Percentiles rank a stretch among this genome's conserved stretches.
phyloP scores from a whole-genome alignment of 192 early-diverging fungal genomes.

The Chytriomyces hyalinus region DNA sequence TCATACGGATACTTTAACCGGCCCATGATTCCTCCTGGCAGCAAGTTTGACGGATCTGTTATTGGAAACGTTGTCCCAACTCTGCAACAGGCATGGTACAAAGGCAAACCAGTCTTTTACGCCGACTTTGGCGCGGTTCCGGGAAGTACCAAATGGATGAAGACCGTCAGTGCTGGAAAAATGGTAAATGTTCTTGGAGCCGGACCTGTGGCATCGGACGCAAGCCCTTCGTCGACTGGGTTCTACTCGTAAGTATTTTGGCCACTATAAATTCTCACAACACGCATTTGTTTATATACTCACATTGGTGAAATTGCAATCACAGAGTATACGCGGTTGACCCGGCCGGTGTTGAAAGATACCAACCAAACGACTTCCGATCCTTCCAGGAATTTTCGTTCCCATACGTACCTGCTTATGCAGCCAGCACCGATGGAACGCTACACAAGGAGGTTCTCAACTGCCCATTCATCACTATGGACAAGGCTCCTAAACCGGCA shows the following conservation, averaged over 20 bases:
- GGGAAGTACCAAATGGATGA: background rate
- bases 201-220: slow-evolving; percentile 18
- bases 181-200: slow-evolving; percentile 19
- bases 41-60: background rate
- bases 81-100: slow-evolving; percentile 30
- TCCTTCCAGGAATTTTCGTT: background rate
- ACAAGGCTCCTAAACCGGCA: background rate
- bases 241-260: slow-evolving; percentile 35
- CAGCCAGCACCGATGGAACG: background rate
- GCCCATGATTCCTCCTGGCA: slow-evolving; percentile 36
- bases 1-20: slow-evolving; percentile 34
- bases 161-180: background rate
- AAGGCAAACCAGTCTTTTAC: slow-evolving; percentile 21
- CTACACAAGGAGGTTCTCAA: slow-evolving; percentile 12
- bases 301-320: background rate
- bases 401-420: slow-evolving; percentile 16
- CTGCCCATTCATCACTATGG: slow-evolving; percentile 29
- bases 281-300: background rate
- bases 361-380: slow-evolving; percentile 19
- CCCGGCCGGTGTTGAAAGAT: background rate
- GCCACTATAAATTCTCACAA: background rate
- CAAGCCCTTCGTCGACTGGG: slow-evolving; percentile 5
- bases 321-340: background rate
- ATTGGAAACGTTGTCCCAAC: slow-evolving; percentile 8
- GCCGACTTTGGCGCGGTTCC: slow-evolving; percentile 21